Evolutionary conservation across 148 eudicot genomes (phyloP).

Genomic region (Dianthus caryophyllus): DNA sequence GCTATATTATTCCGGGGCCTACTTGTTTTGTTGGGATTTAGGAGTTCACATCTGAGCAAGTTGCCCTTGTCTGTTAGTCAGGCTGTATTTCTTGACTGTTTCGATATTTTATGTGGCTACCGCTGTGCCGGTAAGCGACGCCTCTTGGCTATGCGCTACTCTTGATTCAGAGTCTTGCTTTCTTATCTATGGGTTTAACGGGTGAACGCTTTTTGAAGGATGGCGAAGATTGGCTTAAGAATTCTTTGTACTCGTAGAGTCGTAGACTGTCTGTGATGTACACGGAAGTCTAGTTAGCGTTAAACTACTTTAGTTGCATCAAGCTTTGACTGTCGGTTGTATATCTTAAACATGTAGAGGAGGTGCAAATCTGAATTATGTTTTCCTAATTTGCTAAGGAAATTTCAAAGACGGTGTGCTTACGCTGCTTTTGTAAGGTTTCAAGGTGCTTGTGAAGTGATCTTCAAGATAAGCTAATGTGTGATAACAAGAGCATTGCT

Average conservation of each 20-base stretch:
- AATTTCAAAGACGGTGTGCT: background rate
- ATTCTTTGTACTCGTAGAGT: no score
- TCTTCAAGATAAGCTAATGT: no score
- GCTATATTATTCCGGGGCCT: background rate
- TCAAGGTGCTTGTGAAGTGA: background rate
- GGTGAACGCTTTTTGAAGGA: background rate
- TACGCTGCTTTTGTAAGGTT: background rate
- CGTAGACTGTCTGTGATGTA: slow-evolving; percentile 4
- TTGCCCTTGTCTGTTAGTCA: background rate
- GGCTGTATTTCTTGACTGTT: background rate
- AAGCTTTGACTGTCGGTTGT: background rate
- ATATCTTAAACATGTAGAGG: background rate
- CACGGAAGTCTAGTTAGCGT: background rate
- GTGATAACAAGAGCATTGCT: no score
- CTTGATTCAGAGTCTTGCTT: background rate
- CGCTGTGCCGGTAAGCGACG: background rate
- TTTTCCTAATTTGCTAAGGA: no score
- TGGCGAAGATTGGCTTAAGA: slow-evolving; percentile 3
- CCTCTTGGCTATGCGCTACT: background rate
- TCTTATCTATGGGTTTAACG: background rate
- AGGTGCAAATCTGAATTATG: background rate
- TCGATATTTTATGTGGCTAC: background rate
- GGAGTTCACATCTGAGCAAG: background rate
- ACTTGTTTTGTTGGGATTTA: background rate
- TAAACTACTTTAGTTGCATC: background rate